Conservation (phyloP, 345 rosid genomes). For the Camelina laxa region DNA sequence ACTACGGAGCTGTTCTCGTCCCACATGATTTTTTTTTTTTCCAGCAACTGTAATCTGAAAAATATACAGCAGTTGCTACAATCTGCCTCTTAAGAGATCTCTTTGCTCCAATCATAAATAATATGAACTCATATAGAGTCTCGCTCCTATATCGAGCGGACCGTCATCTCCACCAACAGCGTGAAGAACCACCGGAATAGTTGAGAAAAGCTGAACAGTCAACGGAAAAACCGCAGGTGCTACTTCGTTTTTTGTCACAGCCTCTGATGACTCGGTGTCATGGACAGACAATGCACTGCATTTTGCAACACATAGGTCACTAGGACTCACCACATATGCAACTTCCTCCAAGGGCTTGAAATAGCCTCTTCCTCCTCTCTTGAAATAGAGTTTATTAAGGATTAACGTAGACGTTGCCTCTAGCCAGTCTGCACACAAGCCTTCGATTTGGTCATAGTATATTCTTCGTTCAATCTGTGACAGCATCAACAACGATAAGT, state of each 20-base stretch:
- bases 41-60: constrained; percentile 34
- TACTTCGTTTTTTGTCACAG: constrained; percentile 33
- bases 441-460: constrained; percentile 80
- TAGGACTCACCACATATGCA: constrained; percentile 62
- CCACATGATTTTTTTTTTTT: not conserved
- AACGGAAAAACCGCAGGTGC: constrained; percentile 71
- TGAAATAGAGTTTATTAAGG: constrained; percentile 54
- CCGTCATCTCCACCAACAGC: constrained; percentile 85
- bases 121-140: constrained; percentile 80
- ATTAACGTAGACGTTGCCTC: constrained; percentile 82
- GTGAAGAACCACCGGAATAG: constrained; percentile 79
- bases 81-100: constrained; percentile 26
- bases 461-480: constrained; percentile 81
- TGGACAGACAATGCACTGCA: constrained; percentile 35
- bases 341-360: constrained; percentile 59
- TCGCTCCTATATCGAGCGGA: constrained; percentile 72
- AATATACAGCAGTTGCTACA: constrained; percentile 33
- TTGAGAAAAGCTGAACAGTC: constrained; percentile 67
- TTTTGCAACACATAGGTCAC: constrained; percentile 46
- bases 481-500: constrained; percentile 3
- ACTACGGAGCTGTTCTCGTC: constrained; percentile 19
- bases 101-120: constrained; percentile 47
- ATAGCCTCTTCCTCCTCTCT: constrained; percentile 51
- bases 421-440: constrained; percentile 76
- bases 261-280: constrained; percentile 24